phyloP scores from a whole-genome alignment of 2,329 filamentous ascomycete species.

The Aspergillus novoparasiticus region DNA sequence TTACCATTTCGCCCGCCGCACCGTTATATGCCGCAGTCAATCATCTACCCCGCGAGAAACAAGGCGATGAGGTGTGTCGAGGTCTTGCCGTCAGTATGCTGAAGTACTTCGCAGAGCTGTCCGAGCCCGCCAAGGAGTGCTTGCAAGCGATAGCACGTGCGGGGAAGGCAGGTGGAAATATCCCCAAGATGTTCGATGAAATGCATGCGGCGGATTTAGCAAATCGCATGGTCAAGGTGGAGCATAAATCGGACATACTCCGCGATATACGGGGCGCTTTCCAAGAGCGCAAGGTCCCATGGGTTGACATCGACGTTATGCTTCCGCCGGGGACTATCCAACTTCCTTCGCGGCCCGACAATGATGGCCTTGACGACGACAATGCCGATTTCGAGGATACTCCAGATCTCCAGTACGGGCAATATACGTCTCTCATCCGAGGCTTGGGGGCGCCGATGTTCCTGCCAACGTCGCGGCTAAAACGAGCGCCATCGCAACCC shows the following conservation, averaged over 20 bases:
- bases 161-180: conserved; percentile 61
- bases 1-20: conserved; percentile 91
- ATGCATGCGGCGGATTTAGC: conserved; percentile 92
- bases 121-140: conserved; percentile 71
- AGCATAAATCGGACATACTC: conserved; percentile 73
- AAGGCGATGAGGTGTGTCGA: conserved; percentile 90
- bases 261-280: conserved; percentile 73
- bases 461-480: conserved; percentile 79
- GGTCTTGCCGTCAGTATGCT: conserved; percentile 88
- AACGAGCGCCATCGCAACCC: conserved; percentile 83
- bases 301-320: conserved; percentile 85
- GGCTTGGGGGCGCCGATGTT: conserved; percentile 83
- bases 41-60: conserved; percentile 86
- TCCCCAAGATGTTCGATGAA: conserved; percentile 77
- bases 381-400: conserved; percentile 44
- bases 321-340: conserved; percentile 75
- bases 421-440: conserved; percentile 75
- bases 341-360: conserved; percentile 62
- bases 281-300: conserved; percentile 78
- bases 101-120: conserved; percentile 91
- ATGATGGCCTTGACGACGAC: conserved; percentile 67
- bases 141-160: conserved; percentile 60
- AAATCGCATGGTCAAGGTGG: conserved; percentile 78
- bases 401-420: conserved; percentile 65
- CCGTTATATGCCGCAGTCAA: conserved; percentile 88